Base-by-base conservation (phyloP, 176 grass and related monocot species). In the Triticum monococcum region DNA sequence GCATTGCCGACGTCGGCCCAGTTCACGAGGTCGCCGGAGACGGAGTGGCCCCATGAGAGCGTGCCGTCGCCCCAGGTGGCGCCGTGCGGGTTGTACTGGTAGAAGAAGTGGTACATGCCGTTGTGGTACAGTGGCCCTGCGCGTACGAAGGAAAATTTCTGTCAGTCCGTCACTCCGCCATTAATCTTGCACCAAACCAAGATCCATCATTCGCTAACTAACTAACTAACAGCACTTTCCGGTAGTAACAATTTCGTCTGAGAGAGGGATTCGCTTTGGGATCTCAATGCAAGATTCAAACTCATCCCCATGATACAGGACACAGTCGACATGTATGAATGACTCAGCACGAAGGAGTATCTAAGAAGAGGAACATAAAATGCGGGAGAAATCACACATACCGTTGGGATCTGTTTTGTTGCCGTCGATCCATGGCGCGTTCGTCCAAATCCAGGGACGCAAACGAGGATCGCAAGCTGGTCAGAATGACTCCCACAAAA, bases 81-180 rank as follows among this genome's bases (percentile, higher is more conserved):
- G 60, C 89, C 80, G 3, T 87, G n/a, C 2, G 93, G 93, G 13
- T 98, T 98, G 91, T 93, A 90, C 83, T 98, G 95, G 91, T 93
- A 98, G 81, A 98, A 98, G 3, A 98, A 54, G 26, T 95, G 93
- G 89, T 95, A 98, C 4, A 95, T 23, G 8, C 95, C 93, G 40
- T 95, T 90, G 81, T 85, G 82, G 52, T 98, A 98, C 93, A 98
- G 68, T 11, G 93, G 93, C 25, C 93, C 95, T 98, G 80, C 12
- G 2, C 2, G 18, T 9, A 36, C 8, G 8, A 76, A 9, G 54
- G 81, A 71, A 24, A 20, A 75, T 26, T 23, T 50, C 9, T 24
- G 17, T 68, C 30, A 69, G 1, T 25, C 50, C 8, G 12, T 23
- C 18, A 5, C 16, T 18, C 41, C 1, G 41, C 24, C 72, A 52